phyloP scores from a whole-genome alignment of 164 flowering plant genomes.

The Piper longum region DNA sequence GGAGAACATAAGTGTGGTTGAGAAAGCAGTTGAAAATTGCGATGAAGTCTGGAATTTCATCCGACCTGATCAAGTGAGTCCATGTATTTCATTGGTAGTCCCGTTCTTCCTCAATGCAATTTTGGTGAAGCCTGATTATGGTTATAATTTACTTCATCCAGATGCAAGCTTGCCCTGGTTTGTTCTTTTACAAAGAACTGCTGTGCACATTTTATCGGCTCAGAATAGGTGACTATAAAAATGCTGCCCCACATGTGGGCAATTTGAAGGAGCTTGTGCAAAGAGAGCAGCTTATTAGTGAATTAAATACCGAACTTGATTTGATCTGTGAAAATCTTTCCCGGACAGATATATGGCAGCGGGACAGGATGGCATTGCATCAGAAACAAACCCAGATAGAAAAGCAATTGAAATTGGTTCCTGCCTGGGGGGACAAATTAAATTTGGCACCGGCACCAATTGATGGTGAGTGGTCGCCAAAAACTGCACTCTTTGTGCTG shows the following conservation, averaged over 20 bases:
- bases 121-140: neutral
- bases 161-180: conserved; percentile 58
- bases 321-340: conserved; percentile 46
- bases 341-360: conserved; percentile 33
- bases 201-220: conserved; percentile 72
- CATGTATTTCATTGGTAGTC: neutral
- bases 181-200: conserved; percentile 72
- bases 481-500: conserved; percentile 64
- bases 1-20: conserved; percentile 50
- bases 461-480: conserved; percentile 93
- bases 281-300: conserved; percentile 26
- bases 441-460: conserved; percentile 73
- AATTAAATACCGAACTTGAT: conserved; percentile 41
- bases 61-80: conserved; percentile 46
- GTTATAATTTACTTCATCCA: conserved; percentile 7
- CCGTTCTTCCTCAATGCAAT: too few relatives aligned
- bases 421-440: conserved; percentile 44
- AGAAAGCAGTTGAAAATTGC: conserved; percentile 47
- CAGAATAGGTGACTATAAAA: conserved; percentile 79
- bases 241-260: conserved; percentile 62
- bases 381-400: conserved; percentile 44
- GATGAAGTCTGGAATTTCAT: conserved; percentile 57
- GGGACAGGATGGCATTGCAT: conserved; percentile 38
- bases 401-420: conserved; percentile 29
- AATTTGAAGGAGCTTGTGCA: conserved; percentile 68